Conservation (phyloP, 2,329 filamentous ascomycete genomes). For the Podosphaera aphanis region DNA sequence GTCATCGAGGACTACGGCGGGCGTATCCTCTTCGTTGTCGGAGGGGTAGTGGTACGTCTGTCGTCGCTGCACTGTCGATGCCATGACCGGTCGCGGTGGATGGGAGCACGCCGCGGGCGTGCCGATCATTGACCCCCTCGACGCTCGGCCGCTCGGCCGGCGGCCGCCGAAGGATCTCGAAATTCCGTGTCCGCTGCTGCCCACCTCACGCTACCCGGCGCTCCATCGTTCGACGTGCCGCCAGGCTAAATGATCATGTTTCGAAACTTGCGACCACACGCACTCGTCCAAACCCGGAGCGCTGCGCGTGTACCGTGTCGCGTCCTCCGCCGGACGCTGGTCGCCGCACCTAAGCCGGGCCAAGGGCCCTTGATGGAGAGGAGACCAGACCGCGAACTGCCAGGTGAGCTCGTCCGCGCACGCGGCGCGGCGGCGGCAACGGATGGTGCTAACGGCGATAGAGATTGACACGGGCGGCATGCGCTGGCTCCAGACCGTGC, state of each 20-base stretch:
- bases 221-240: too few relatives aligned
- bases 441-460: conserved; percentile 1
- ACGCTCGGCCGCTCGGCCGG: too few relatives aligned
- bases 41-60: neutral
- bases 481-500: conserved; percentile 50
- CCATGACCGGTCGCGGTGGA: neutral
- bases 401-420: conserved; percentile 22
- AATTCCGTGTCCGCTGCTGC: neutral
- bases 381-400: conserved; percentile 40
- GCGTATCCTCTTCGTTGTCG: conserved; percentile 27
- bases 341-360: conserved; percentile 32
- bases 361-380: conserved; percentile 42
- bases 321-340: conserved; percentile 22
- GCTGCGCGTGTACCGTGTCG: neutral
- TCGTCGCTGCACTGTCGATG: neutral
- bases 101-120: too few relatives aligned
- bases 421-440: too few relatives aligned
- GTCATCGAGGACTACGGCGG: conserved; percentile 3
- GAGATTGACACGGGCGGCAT: conserved; percentile 14
- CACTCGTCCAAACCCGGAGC: neutral
- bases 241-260: neutral
- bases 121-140: too few relatives aligned
- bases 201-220: too few relatives aligned
- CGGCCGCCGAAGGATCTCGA: neutral
- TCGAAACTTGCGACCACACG: neutral